Evolutionary conservation across 1,284 basidiomycete genomes (phyloP).

Genomic region (Fomitiporia mediterranea): DNA sequence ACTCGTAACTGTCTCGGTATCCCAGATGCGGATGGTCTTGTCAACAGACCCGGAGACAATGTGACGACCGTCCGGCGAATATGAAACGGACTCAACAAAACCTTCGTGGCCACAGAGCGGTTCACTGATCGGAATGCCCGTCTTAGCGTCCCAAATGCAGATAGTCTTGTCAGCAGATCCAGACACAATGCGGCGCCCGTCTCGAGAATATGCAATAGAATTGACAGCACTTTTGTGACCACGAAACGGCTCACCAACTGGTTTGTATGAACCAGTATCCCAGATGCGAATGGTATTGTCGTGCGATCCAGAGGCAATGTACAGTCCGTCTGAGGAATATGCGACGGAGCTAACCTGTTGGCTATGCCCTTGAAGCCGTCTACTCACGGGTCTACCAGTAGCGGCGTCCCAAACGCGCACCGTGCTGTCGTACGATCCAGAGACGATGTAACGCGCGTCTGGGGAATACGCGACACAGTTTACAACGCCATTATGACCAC

Average conservation of each 20-base stretch:
- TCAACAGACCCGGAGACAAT: no score
- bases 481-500: conserved; percentile 97
- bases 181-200: conserved; percentile 23
- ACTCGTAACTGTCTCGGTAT: no score
- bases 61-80: no score
- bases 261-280: background rate
- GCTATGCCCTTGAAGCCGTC: background rate
- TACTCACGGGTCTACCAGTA: background rate
- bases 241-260: conserved; percentile 28
- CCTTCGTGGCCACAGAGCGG: no score
- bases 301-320: background rate
- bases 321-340: background rate
- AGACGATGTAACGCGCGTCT: conserved; percentile 79
- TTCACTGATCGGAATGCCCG: background rate
- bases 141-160: conserved; percentile 85
- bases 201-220: conserved; percentile 37
- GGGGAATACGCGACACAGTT: conserved; percentile 99
- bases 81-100: no score
- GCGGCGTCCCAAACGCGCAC: conserved; percentile 49
- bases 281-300: background rate
- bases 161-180: conserved; percentile 80
- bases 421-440: conserved; percentile 75
- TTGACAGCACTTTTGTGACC: conserved; percentile 41
- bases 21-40: no score
- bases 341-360: background rate